Conservation (phyloP, 495 filamentous ascomycete genomes). For the Aspergillus homomorphus region DNA sequence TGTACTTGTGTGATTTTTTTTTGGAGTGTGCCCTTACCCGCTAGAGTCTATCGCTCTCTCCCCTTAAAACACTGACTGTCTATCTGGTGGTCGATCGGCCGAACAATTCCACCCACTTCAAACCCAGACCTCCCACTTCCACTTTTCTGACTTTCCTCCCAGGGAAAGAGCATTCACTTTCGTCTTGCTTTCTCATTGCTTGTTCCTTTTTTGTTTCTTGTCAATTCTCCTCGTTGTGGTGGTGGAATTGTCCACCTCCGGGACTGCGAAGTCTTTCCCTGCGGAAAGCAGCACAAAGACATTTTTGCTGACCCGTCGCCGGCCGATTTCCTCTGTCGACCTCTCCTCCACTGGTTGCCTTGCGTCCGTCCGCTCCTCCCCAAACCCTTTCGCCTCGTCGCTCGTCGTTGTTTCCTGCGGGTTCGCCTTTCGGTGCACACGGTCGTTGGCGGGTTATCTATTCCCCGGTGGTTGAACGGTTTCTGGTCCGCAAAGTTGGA, state of each 20-base stretch:
- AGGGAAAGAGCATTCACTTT: constrained; percentile 9
- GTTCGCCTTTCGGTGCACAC: constrained; percentile 8
- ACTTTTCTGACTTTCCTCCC: constrained; percentile 11
- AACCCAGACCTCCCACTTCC: too few species aligned
- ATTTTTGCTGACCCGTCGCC: constrained; percentile 26
- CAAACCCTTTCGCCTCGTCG: constrained; percentile 1
- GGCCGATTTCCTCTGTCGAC: constrained; percentile 24
- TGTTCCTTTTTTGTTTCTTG: constrained; percentile 6
- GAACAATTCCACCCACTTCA: constrained; percentile 12
- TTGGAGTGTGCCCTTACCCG: constrained; percentile 25
- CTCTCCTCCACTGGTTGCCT: constrained; percentile 11
- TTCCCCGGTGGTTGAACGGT: constrained; percentile 7
- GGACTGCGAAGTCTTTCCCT: constrained; percentile 8
- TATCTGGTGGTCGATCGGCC: constrained; percentile 19
- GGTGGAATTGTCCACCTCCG: not conserved
- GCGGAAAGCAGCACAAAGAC: constrained; percentile 16
- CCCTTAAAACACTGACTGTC: constrained; percentile 23
- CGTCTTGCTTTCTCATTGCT: not conserved
- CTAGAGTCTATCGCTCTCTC: constrained; percentile 26
- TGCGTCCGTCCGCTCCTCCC: constrained; percentile 10
- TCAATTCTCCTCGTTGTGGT: constrained; percentile 10
- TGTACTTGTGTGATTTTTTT: constrained; percentile 19
- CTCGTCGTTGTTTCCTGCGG: not conserved
- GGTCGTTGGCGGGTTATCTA: constrained; percentile 6
- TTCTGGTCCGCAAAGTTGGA: constrained; percentile 10